Conservation (phyloP, 331 rosid species). For the Quercus phellos region DNA sequence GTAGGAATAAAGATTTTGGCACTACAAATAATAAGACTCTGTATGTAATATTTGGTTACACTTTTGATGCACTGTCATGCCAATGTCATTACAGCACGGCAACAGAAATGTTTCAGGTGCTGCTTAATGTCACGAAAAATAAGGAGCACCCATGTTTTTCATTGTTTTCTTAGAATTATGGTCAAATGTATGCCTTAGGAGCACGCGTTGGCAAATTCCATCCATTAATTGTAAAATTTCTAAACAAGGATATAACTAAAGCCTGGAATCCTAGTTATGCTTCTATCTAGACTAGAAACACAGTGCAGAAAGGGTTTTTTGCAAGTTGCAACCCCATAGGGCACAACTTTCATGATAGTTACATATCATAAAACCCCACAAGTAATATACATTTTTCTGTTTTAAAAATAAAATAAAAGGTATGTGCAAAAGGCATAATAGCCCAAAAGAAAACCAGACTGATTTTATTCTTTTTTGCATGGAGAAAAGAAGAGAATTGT, state of each 20-base stretch:
- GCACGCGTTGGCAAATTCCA: too few species aligned
- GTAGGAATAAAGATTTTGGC: too few species aligned
- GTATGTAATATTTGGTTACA: neutral
- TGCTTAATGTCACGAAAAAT: too few species aligned
- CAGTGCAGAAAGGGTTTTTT: constrained; percentile 3
- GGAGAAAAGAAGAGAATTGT: constrained; percentile 62
- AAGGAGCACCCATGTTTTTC: too few species aligned
- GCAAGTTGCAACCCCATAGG: constrained; percentile 5
- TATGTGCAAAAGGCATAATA: constrained; percentile 7
- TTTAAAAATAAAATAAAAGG: neutral
- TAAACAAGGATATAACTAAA: constrained; percentile 12
- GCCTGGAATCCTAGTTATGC: neutral
- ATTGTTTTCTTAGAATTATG: too few species aligned
- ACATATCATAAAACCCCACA: constrained; percentile 12
- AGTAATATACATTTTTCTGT: neutral
- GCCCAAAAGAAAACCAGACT: constrained; percentile 9
- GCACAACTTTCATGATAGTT: constrained; percentile 24
- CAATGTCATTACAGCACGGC: too few species aligned
- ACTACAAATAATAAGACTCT: too few species aligned
- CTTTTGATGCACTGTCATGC: too few species aligned
- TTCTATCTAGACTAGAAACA: neutral
- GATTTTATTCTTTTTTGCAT: constrained; percentile 62
- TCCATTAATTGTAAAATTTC: neutral
- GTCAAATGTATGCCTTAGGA: too few species aligned
- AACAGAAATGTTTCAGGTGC: too few species aligned